phyloP scores from a whole-genome alignment of 108 stramenopile species.

The Epithemia pelagica region DNA sequence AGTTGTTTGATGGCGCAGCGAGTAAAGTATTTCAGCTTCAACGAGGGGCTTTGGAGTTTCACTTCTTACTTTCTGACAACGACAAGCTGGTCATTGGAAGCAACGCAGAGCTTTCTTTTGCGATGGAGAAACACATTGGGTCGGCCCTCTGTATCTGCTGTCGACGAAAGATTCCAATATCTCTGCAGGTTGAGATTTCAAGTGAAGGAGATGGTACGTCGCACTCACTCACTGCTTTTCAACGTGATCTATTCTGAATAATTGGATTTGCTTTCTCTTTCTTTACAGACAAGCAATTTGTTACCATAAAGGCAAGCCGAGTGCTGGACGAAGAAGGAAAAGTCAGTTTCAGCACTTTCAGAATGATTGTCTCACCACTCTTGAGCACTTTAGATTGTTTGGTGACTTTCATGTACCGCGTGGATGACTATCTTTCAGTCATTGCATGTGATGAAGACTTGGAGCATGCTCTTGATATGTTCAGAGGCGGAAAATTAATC shows the following conservation, averaged over 20 bases:
- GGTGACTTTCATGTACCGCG: too few relatives aligned
- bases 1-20: background rate
- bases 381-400: too few relatives aligned
- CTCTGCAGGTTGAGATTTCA: too few relatives aligned
- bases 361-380: background rate
- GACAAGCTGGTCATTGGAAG: background rate
- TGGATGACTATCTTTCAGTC: too few relatives aligned
- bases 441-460: background rate
- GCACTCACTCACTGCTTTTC: too few relatives aligned
- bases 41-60: background rate
- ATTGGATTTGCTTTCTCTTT: too few relatives aligned
- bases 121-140: background rate
- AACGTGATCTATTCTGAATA: too few relatives aligned
- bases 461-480: background rate
- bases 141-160: too few relatives aligned
- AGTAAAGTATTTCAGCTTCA: background rate
- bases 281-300: background rate
- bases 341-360: background rate
- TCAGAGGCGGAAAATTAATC: background rate
- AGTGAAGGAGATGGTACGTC: background rate
- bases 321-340: background rate
- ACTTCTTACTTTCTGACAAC: background rate
- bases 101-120: background rate
- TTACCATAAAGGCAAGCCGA: background rate
- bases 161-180: too few relatives aligned